Conservation (phyloP, 768 basidiomycete genomes). For the Hypholoma fasciculare region DNA sequence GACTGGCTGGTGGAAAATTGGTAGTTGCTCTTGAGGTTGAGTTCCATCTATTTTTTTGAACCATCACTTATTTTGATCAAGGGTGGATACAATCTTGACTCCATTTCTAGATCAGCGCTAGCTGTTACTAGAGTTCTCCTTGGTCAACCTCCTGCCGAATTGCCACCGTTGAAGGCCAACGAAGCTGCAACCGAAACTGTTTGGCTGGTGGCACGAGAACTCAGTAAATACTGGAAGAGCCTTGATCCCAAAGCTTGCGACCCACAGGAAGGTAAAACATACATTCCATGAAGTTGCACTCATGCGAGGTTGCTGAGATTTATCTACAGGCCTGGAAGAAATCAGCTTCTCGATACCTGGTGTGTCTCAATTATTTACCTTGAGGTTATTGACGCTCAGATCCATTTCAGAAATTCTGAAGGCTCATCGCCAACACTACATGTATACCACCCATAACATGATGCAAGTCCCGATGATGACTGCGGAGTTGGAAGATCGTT, state of each 20-base stretch:
- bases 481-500: conserved; percentile 64
- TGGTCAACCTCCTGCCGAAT: conserved; percentile 79
- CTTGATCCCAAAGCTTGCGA: conserved; percentile 82
- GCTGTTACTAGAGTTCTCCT: conserved; percentile 89
- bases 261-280: conserved; percentile 66
- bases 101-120: conserved; percentile 83
- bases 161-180: conserved; percentile 72
- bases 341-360: conserved; percentile 71
- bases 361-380: conserved; percentile 20
- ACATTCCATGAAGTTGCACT: neutral
- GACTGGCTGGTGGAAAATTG: conserved; percentile 83
- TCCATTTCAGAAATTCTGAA: conserved; percentile 73
- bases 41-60: neutral
- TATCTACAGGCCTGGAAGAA: conserved; percentile 54
- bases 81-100: conserved; percentile 95
- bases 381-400: neutral
- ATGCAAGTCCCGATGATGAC: conserved; percentile 78
- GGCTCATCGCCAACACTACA: conserved; percentile 80
- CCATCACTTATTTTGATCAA: conserved; percentile 28
- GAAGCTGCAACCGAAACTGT: conserved; percentile 88
- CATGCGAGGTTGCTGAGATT: neutral
- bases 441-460: conserved; percentile 77
- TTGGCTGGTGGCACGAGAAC: conserved; percentile 83
- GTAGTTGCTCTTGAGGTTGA: conserved; percentile 93
- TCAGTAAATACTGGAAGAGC: conserved; percentile 90